Percentiles rank a stretch among this genome's conserved stretches.
Evolutionary conservation across 1,284 basidiomycete species (phyloP).

Genomic region (Cutaneotrichosporon daszewskae): DNA sequence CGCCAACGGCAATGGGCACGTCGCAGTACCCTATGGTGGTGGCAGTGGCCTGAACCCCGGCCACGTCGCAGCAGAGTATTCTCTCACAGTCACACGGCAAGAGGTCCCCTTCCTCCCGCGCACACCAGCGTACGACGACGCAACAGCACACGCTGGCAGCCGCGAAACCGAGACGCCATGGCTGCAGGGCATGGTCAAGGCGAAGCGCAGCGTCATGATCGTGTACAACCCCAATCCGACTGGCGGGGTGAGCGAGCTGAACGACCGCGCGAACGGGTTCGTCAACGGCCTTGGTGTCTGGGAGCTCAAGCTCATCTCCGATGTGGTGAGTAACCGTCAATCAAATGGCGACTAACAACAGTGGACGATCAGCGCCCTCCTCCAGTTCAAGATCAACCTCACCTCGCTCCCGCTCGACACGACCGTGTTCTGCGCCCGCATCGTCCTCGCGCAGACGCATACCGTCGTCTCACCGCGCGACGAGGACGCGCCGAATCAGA

Average conservation of each 20-base stretch:
- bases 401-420: constrained; percentile 19
- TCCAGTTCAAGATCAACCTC: constrained; percentile 19
- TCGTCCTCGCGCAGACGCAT: constrained; percentile 30
- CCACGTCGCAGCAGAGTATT: constrained; percentile 2
- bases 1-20: background rate
- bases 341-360: constrained; percentile 16
- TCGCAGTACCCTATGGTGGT: background rate
- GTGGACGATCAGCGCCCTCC: constrained; percentile 33
- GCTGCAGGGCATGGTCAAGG: constrained; percentile 19
- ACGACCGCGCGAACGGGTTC: constrained; percentile 18
- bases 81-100: constrained; percentile 4
- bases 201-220: constrained; percentile 20
- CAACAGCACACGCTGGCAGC: background rate
- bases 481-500: constrained; percentile 12
- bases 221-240: constrained; percentile 26
- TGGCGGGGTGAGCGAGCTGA: constrained; percentile 19
- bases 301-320: constrained; percentile 23
- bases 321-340: constrained; percentile 21
- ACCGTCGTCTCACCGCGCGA: constrained; percentile 29
- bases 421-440: constrained; percentile 33
- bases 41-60: constrained; percentile 1
- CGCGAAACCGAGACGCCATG: constrained; percentile 10
- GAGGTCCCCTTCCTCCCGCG: constrained; percentile 5
- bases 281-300: constrained; percentile 26
- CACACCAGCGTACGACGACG: constrained; percentile 4